Base-by-base conservation (phyloP, 1,284 basidiomycete species). In the Boletus mariae region DNA sequence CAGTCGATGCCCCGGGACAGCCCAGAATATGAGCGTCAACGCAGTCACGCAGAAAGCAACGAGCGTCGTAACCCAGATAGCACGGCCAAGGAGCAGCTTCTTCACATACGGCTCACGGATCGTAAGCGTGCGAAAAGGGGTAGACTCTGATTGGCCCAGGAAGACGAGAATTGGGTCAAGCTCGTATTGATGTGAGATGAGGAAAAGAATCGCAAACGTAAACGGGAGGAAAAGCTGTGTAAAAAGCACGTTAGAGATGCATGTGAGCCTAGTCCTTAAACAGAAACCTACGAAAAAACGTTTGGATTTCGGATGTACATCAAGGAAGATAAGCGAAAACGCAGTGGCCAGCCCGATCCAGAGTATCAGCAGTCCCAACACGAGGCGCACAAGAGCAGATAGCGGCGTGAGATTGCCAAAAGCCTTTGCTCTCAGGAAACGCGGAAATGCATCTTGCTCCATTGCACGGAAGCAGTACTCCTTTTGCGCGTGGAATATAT, bases 401-500 rank as follows among this genome's bases (percentile, higher is more conserved):
- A 96, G 80, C 10, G 94, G 94, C 0, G 95, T 98, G 52, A 99
- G 75, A 71, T 99, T 99, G 40, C 94, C 93, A 67, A 98, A 99
- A 9, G 95, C 94, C 73, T 99, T 99, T 5, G 92, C 86, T 52
- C 96, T 83, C 51, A 99, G 75, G 80, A 99, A 99, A 4, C 94
- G 82, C 44, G 94, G 93, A 77, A 96, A 98, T n/a, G 92, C 91
- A 66, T 98, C 94, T 71, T 94, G 90, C 69, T 98, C 95, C 87
- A 98, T 96, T 5, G 93, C 93, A 51, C 92, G 82, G 79, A 96
- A 97, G 66, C 95, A 94, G 68, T 97, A 98, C 67, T 97, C 92
- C 76, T 99, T 98, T 74, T 98, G 96, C 2, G 86, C 76, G 69
- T 98, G 93, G 76, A 98, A 99, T 78, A 98, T 90, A 71, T 98